A percentile compares a stretch with the other conserved stretches of the same genome.
phyloP scores from a whole-genome alignment of 129 eudicot species.

The Glebionis coronaria region DNA sequence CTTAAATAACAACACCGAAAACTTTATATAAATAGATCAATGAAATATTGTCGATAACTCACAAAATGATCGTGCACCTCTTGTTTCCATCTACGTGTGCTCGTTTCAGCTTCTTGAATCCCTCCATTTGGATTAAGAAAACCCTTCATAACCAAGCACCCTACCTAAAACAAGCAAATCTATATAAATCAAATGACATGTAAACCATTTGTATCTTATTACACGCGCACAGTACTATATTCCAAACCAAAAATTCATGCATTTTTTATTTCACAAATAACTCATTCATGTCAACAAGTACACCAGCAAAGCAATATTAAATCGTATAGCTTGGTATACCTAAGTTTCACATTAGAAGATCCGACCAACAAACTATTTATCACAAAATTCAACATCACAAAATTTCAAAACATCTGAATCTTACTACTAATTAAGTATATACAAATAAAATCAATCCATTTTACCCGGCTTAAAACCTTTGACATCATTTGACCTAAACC shows the following conservation, averaged over 20 bases:
- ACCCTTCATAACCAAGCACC: conserved; percentile 75
- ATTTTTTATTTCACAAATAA: too few relatives aligned
- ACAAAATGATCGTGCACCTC: conserved; percentile 40
- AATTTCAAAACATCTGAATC: not conserved
- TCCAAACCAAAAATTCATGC: too few relatives aligned
- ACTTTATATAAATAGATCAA: too few relatives aligned
- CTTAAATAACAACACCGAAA: too few relatives aligned
- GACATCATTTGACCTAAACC: too few relatives aligned
- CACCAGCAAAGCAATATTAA: too few relatives aligned
- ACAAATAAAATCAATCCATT: too few relatives aligned
- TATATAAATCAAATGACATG: conserved; percentile 3
- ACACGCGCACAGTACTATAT: not conserved
- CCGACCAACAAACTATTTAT: not conserved
- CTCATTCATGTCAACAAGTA: too few relatives aligned
- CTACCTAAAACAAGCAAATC: conserved; percentile 22
- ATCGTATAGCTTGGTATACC: too few relatives aligned
- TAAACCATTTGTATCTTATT: not conserved
- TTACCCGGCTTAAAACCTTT: too few relatives aligned
- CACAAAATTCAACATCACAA: not conserved
- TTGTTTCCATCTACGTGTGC: conserved; percentile 90
- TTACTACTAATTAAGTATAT: not conserved
- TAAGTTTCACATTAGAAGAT: conserved; percentile 11
- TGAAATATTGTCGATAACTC: not conserved
- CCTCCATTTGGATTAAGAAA: conserved; percentile 90
- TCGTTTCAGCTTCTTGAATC: conserved; percentile 73